These are phyloP conservation scores for Didymella lethalis DNA, from an alignment of 2,329 filamentous ascomycete species.

Conservation along the genomic window DNA sequence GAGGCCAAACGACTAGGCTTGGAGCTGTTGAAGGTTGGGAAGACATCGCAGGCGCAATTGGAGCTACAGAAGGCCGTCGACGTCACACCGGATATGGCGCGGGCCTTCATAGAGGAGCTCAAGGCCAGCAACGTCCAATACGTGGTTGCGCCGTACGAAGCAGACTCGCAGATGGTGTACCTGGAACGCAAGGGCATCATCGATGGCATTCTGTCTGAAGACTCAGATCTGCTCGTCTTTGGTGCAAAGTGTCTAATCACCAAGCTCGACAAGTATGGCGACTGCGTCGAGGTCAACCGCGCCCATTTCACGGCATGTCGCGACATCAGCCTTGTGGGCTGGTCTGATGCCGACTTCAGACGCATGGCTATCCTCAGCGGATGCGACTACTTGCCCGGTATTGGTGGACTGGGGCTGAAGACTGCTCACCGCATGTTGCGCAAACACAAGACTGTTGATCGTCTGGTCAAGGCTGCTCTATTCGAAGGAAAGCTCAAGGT, in stretches of 20 bases:
- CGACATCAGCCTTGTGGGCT: slow-evolving; percentile 87
- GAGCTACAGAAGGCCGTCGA: slow-evolving; percentile 96
- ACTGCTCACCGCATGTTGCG: slow-evolving; percentile 90
- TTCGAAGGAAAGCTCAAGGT: slow-evolving; percentile 88
- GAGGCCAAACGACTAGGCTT: slow-evolving; percentile 78
- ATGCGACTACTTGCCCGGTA: slow-evolving; percentile 90
- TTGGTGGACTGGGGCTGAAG: slow-evolving; percentile 87
- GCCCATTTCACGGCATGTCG: slow-evolving; percentile 87
- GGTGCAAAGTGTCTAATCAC: slow-evolving; percentile 89
- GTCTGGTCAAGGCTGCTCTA: slow-evolving; percentile 79
- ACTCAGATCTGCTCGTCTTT: slow-evolving; percentile 95
- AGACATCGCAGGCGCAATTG: slow-evolving; percentile 77
- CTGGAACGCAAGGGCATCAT: slow-evolving; percentile 86
- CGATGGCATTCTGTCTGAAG: slow-evolving; percentile 89
- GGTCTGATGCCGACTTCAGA: slow-evolving; percentile 90
- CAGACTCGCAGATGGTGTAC: slow-evolving; percentile 95
- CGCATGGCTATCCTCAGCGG: slow-evolving; percentile 96
- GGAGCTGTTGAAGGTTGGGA: slow-evolving; percentile 82
- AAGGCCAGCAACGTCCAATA: slow-evolving; percentile 83
- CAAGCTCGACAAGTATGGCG: slow-evolving; percentile 92
- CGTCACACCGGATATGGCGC: slow-evolving; percentile 94
- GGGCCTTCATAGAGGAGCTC: slow-evolving; percentile 87
- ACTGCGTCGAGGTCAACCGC: slow-evolving; percentile 90
- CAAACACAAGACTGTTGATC: slow-evolving; percentile 87
- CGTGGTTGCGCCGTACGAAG: slow-evolving; percentile 95